phyloP scores from a whole-genome alignment of 495 filamentous ascomycete genomes.

The Neurospora sublineolata region DNA sequence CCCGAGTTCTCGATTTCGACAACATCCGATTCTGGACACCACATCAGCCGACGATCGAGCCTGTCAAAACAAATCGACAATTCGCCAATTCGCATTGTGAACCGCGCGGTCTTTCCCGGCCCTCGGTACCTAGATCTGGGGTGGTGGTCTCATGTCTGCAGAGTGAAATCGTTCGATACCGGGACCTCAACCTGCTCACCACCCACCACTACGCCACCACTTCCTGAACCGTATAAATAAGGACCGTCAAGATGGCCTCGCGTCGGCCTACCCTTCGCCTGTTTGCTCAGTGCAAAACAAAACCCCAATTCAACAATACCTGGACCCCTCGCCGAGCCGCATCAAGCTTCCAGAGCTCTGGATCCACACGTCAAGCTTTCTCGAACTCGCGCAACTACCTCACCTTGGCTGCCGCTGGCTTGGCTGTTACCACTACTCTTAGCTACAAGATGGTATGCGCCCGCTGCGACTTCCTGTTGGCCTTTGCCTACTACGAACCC shows the following conservation, averaged over 20 bases:
- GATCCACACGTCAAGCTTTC: slow-evolving; percentile 1
- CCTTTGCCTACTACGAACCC: neutral
- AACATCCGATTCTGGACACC: slow-evolving; percentile 19
- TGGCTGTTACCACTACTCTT: slow-evolving; percentile 14
- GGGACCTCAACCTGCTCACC: neutral
- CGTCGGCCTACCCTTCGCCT: slow-evolving; percentile 13
- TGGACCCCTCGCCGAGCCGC: slow-evolving; percentile 7
- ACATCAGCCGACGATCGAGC: slow-evolving; percentile 14
- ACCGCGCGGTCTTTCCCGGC: slow-evolving; percentile 4
- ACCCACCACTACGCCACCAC: slow-evolving; percentile 1
- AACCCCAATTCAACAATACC: slow-evolving; percentile 5
- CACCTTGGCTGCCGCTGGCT: slow-evolving; percentile 14
- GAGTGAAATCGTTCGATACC: slow-evolving; percentile 14
- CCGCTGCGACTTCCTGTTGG: neutral
- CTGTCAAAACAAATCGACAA: neutral
- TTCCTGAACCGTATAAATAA: neutral
- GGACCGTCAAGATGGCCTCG: slow-evolving; percentile 14
- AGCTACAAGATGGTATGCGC: slow-evolving; percentile 24
- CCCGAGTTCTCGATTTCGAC: slow-evolving; percentile 1
- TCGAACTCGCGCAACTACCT: slow-evolving; percentile 9
- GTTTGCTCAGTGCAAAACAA: slow-evolving; percentile 15
- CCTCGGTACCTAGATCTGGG: slow-evolving; percentile 1
- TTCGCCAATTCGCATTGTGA: neutral
- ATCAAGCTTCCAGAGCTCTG: slow-evolving; percentile 9
- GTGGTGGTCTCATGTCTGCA: slow-evolving; percentile 23